Percentiles rank a stretch among this genome's conserved stretches.
Evolutionary conservation across 2,329 filamentous ascomycete genomes (phyloP).

Genomic region (Pseudogymnoascus sp.): DNA sequence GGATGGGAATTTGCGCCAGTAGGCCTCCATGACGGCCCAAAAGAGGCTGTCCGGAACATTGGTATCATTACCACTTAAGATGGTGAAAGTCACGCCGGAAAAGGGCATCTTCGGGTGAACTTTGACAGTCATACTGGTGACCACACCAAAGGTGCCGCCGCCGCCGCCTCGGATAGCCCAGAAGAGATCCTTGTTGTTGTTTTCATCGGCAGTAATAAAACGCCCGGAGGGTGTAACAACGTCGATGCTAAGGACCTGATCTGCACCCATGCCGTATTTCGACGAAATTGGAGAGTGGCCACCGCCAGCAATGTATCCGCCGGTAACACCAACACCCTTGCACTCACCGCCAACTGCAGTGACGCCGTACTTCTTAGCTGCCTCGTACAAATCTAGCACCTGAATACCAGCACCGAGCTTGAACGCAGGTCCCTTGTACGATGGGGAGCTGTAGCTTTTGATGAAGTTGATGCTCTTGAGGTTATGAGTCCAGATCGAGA

Average conservation of each 20-base stretch:
- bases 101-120: conserved; percentile 37
- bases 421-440: conserved; percentile 31
- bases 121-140: conserved; percentile 48
- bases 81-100: conserved; percentile 33
- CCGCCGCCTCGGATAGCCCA: conserved; percentile 52
- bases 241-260: conserved; percentile 51
- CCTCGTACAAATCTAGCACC: conserved; percentile 35
- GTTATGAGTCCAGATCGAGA: conserved; percentile 43
- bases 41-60: conserved; percentile 32
- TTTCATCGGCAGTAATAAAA: conserved; percentile 41
- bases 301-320: conserved; percentile 52
- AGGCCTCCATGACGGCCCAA: conserved; percentile 44
- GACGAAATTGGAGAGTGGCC: conserved; percentile 50
- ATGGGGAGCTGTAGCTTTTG: conserved; percentile 26
- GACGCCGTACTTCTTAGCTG: conserved; percentile 36
- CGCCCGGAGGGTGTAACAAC: conserved; percentile 44
- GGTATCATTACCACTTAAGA: conserved; percentile 38
- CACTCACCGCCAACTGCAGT: conserved; percentile 45
- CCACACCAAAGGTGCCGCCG: conserved; percentile 50
- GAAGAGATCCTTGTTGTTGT: conserved; percentile 48
- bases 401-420: conserved; percentile 37
- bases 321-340: conserved; percentile 34
- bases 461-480: conserved; percentile 36
- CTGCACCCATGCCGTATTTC: conserved; percentile 49
- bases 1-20: conserved; percentile 30